Evolutionary conservation across 495 filamentous ascomycete genomes (phyloP), one percentile per base, ranked within the genome.

Genomic region (Hyaloscypha variabilis): DNA sequence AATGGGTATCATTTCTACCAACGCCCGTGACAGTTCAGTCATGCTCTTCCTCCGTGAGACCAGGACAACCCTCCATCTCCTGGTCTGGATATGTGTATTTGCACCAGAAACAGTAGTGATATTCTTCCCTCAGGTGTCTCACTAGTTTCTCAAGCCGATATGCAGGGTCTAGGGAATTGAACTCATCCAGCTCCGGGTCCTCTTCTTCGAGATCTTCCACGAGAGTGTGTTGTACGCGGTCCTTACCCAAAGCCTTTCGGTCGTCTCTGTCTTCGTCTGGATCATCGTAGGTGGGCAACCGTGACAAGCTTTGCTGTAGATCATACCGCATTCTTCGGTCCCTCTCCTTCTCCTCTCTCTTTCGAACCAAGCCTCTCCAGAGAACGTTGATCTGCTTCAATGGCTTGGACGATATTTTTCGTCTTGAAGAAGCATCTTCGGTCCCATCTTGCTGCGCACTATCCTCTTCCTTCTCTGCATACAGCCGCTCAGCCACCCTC

Each of bases 51-150:
- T 97, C 96, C 5, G 88, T 92, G 17, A 88, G 60, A 0, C 96
- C 96, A 0, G 95, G 94, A 82, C 95, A 99, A 0, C 91, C 93
- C 5, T 95, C 91, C 87, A 97, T 88, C 67, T 81, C 77, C 19
- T 73, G 82, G 56, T 89, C 87, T 60, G 83, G 80, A 71, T 97
- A 98, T 51, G 80, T 77, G 74, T 82, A 90, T 74, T 97, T 97
- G 74, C 95, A 99, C 93, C 93, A 99, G 75, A 97, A 97, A 79
- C 95, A 99, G 74, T 99, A 99, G 49, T 82, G 76, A 70, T 91
- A 82, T 69, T 81, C 84, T 30, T 87, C 79, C 25, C 94, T 83
- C 46, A 99, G 72, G 74, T 90, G 87, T 25, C 75, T 68, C 13
- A 95, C 85, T 11, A 97, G 72, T 61, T 76, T 85, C 14, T 77